phyloP scores from a whole-genome alignment of 2,329 filamentous ascomycete species.

The Aspergillus proliferans region DNA sequence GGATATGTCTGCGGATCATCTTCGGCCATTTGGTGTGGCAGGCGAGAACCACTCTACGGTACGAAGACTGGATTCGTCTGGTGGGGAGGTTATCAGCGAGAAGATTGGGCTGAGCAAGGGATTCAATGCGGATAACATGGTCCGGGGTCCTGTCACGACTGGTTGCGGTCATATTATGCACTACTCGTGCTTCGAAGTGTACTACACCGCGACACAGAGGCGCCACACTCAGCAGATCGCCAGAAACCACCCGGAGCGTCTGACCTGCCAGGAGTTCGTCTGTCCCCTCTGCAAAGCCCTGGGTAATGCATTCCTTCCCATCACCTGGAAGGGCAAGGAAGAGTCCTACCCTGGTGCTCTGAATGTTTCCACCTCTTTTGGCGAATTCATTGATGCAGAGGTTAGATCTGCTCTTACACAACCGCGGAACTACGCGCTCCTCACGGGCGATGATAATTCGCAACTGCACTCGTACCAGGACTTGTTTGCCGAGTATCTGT shows the following conservation, averaged over 20 bases:
- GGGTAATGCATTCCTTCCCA: constrained; percentile 88
- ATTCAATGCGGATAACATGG: constrained; percentile 63
- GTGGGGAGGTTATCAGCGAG: constrained; percentile 65
- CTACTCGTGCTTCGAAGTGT: constrained; percentile 88
- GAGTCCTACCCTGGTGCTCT: constrained; percentile 74
- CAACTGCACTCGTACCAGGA: constrained; percentile 38
- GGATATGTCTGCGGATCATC: constrained; percentile 73
- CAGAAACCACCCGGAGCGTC: constrained; percentile 81
- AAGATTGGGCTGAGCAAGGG: constrained; percentile 83
- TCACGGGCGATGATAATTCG: constrained; percentile 30
- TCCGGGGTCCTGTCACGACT: constrained; percentile 72
- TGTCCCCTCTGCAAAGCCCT: constrained; percentile 95
- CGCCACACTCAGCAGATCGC: constrained; percentile 90
- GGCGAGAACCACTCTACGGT: constrained; percentile 76
- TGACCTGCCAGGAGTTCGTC: constrained; percentile 78
- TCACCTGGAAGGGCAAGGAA: constrained; percentile 90
- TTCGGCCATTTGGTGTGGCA: constrained; percentile 85
- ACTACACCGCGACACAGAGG: constrained; percentile 74
- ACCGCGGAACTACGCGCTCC: constrained; percentile 43
- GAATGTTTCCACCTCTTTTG: constrained; percentile 54
- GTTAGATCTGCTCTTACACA: constrained; percentile 46
- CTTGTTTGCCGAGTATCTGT: constrained; percentile 47
- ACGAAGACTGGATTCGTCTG: constrained; percentile 66
- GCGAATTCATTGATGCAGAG: constrained; percentile 60
- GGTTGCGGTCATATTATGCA: constrained; percentile 99